Conservation (phyloP, 768 basidiomycete genomes). For the Tylopilus sp. region DNA sequence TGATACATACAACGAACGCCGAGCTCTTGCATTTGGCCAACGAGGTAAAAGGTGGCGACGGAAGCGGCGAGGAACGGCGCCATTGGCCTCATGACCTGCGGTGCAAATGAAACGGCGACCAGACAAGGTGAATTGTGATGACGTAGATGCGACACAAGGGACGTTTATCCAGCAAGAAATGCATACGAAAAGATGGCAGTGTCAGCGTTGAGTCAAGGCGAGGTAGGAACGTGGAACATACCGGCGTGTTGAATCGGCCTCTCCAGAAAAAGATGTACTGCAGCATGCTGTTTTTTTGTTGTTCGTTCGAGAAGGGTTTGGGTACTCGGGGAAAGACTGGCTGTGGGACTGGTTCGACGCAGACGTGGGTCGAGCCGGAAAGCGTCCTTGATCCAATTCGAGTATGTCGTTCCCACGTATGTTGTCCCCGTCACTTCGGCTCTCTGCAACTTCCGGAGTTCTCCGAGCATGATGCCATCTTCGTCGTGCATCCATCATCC, state of each 20-base stretch:
- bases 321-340: neutral
- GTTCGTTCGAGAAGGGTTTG: neutral
- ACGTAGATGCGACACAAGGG: neutral
- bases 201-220: neutral
- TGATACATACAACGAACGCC: conserved; percentile 65
- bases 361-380: conserved; percentile 24
- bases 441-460: too few species aligned
- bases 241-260: conserved; percentile 27
- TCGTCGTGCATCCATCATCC: neutral
- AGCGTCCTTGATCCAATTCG: neutral
- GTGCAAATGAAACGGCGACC: neutral
- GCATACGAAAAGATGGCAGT: neutral
- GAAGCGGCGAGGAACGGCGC: conserved; percentile 79
- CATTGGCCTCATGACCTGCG: conserved; percentile 65
- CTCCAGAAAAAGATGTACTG: conserved; percentile 27
- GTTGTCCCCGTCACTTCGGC: conserved; percentile 2
- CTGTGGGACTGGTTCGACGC: neutral
- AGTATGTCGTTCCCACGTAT: conserved; percentile 26
- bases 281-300: conserved; percentile 13
- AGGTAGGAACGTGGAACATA: conserved; percentile 9
- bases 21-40: conserved; percentile 63
- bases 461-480: neutral
- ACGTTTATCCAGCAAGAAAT: neutral
- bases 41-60: conserved; percentile 60
- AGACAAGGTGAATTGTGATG: neutral